Percentiles rank a stretch among this genome's conserved stretches.
Conservation (phyloP, 768 basidiomycete genomes). For the Hydnomerulius pinastri region DNA sequence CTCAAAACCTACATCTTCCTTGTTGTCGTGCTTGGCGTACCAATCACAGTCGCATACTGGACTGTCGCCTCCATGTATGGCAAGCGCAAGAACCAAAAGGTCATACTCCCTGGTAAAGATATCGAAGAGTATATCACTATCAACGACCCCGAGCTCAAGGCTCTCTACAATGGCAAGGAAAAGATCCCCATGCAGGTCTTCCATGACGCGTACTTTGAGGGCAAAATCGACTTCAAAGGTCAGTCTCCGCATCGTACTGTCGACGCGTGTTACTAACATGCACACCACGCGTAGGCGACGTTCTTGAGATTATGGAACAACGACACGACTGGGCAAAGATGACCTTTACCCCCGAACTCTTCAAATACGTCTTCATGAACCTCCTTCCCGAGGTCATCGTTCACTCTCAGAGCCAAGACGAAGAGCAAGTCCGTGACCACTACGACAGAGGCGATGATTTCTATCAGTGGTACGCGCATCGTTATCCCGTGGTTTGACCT, state of each 20-base stretch:
- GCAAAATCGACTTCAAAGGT: constrained; percentile 97
- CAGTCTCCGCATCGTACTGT: constrained; percentile 16
- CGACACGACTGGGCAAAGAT: constrained; percentile 96
- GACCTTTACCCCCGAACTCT: constrained; percentile 85
- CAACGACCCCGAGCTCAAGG: constrained; percentile 79
- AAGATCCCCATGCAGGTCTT: constrained; percentile 98
- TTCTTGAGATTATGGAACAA: constrained; percentile 90
- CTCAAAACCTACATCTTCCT: constrained; percentile 87
- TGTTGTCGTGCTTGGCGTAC: constrained; percentile 69
- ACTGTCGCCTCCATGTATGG: constrained; percentile 82
- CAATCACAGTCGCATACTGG: constrained; percentile 88
- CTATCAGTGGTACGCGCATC: constrained; percentile 69
- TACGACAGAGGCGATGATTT: constrained; percentile 99
- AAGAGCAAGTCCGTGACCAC: constrained; percentile 93
- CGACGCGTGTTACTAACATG: neutral
- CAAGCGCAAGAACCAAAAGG: constrained; percentile 79
- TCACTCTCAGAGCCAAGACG: constrained; percentile 90
- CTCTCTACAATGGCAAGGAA: constrained; percentile 75
- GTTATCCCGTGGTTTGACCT: neutral
- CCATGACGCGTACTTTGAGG: constrained; percentile 96
- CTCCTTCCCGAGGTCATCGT: constrained; percentile 92
- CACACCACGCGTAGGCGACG: constrained; percentile 62
- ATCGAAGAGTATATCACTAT: constrained; percentile 91
- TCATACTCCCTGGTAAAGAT: constrained; percentile 78
- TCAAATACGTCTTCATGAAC: constrained; percentile 88